Percentiles rank a stretch among this genome's conserved stretches.
Conservation (phyloP, 345 rosid genomes). For the Pugionium dolabratum region DNA sequence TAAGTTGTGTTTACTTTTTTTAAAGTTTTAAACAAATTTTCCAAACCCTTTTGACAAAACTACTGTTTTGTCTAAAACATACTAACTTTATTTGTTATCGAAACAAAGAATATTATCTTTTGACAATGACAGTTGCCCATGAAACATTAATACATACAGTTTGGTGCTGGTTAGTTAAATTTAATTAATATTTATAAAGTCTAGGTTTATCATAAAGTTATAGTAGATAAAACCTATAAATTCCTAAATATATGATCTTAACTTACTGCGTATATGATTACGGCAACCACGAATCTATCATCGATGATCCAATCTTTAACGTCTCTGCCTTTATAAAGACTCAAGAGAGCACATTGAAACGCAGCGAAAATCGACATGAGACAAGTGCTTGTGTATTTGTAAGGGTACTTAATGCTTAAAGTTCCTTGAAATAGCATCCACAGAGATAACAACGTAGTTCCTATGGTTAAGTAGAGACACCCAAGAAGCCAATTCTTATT, state of each 20-base stretch:
- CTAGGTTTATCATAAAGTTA: no score
- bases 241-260: background rate
- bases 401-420: conserved; percentile 54
- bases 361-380: conserved; percentile 59
- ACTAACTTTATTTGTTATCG: no score
- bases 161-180: no score
- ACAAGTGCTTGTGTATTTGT: conserved; percentile 62
- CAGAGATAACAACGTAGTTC: conserved; percentile 43
- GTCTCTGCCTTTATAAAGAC: conserved; percentile 43
- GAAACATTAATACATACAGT: no score
- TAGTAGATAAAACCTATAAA: background rate
- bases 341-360: conserved; percentile 57
- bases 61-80: background rate
- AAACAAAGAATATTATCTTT: no score
- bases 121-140: no score
- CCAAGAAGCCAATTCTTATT: conserved; percentile 24
- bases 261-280: conserved; percentile 59
- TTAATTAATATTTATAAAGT: no score
- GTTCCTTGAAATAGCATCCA: conserved; percentile 63
- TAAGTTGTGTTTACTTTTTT: background rate
- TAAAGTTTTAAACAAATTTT: no score
- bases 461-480: conserved; percentile 15
- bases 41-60: no score
- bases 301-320: conserved; percentile 51
- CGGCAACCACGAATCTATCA: conserved; percentile 46